A percentile compares a stretch with the other conserved stretches of the same genome.
phyloP scores from a whole-genome alignment of 768 basidiomycete genomes.

The Aureoboletus auriporus region DNA sequence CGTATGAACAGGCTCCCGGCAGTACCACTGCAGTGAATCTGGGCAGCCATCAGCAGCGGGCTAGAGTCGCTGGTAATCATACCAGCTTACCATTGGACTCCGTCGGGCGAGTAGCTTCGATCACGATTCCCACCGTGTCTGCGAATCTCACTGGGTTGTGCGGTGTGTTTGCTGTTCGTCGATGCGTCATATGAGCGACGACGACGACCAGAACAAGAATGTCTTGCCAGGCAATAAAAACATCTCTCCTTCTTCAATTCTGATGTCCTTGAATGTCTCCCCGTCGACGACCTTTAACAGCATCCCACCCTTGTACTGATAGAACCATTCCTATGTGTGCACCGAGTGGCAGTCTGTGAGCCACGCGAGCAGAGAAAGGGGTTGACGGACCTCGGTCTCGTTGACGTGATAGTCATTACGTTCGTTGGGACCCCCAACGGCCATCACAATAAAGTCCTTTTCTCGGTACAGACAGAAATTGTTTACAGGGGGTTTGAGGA shows the following conservation, averaged over 20 bases:
- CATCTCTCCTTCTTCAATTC: conserved; percentile 95
- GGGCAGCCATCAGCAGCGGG: conserved; percentile 2
- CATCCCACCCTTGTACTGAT: conserved; percentile 95
- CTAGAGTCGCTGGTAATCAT: not conserved
- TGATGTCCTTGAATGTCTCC: conserved; percentile 75
- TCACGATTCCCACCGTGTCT: conserved; percentile 87
- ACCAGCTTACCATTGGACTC: conserved; percentile 58
- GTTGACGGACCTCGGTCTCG: conserved; percentile 72
- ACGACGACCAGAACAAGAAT: not conserved
- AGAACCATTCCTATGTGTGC: conserved; percentile 85
- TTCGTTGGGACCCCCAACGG: conserved; percentile 92
- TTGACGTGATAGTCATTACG: conserved; percentile 94
- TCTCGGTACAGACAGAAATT: conserved; percentile 84
- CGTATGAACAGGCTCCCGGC: conserved; percentile 56
- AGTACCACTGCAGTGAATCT: conserved; percentile 96
- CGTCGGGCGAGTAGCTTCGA: conserved; percentile 82
- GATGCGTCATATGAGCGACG: not conserved
- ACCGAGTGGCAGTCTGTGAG: not conserved
- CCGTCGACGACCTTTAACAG: conserved; percentile 82
- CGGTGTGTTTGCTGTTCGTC: conserved; percentile 79
- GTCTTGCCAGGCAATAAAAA: conserved; percentile 83
- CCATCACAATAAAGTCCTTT: conserved; percentile 92
- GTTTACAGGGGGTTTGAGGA: conserved; percentile 89
- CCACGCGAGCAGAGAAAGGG: not conserved
- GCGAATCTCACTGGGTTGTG: conserved; percentile 93